phyloP scores from a whole-genome alignment of 129 eudicot genomes.

The Oenanthe sinensis region DNA sequence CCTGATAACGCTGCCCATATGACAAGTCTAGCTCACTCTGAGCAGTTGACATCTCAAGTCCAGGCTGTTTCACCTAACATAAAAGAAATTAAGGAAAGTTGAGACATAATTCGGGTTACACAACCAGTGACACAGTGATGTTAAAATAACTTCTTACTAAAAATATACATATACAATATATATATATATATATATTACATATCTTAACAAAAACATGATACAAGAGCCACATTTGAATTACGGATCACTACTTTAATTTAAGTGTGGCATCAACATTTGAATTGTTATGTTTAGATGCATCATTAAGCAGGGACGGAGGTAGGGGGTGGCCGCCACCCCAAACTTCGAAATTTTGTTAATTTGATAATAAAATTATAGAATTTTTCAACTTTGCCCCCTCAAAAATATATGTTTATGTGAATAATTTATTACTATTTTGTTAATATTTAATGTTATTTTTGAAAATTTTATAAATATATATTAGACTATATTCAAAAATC shows the following conservation, averaged over 20 bases:
- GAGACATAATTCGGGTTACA: neutral
- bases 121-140: neutral
- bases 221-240: neutral
- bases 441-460: no score
- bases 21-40: conserved; percentile 98
- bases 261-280: neutral
- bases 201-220: neutral
- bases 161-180: no score
- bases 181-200: neutral
- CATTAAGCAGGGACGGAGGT: neutral
- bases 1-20: conserved; percentile 76
- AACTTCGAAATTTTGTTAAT: no score
- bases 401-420: no score
- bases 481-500: no score
- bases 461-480: no score
- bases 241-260: neutral
- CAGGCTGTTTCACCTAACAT: conserved; percentile 90
- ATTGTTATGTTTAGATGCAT: neutral
- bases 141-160: neutral
- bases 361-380: no score
- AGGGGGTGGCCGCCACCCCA: no score
- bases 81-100: conserved; percentile 4
- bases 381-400: no score
- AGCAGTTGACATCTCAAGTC: conserved; percentile 75
- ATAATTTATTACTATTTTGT: no score